Conservation (phyloP, 441 rosid genomes). For the Erodium texanum region DNA sequence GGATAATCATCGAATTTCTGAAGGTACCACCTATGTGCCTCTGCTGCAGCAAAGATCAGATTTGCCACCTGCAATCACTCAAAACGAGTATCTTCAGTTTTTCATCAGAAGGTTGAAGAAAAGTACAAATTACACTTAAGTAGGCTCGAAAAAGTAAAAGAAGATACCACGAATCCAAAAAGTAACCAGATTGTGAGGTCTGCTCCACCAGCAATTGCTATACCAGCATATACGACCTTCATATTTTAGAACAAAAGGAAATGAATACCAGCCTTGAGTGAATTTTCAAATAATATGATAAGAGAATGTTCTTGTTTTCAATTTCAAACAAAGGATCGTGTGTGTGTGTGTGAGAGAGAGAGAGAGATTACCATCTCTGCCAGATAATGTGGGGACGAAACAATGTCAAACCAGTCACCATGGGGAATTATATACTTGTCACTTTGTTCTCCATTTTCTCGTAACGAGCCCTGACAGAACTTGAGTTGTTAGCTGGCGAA, state of each 20-base stretch:
- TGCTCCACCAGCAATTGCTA: constrained; percentile 71
- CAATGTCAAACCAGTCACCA: constrained; percentile 76
- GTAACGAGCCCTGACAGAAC: constrained; percentile 40
- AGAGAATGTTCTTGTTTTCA: not conserved
- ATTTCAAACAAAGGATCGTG: not conserved
- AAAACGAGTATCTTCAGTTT: not conserved
- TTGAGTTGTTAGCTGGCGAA: not conserved
- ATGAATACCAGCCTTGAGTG: not conserved
- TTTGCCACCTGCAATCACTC: constrained; percentile 47
- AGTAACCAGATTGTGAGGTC: constrained; percentile 52
- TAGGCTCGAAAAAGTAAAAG: not conserved
- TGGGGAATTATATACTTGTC: constrained; percentile 45
- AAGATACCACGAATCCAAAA: constrained; percentile 48
- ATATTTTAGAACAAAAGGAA: not conserved
- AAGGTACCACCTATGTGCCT: constrained; percentile 68
- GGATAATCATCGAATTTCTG: constrained; percentile 62
- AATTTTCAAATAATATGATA: not conserved
- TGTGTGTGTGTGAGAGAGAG: not conserved
- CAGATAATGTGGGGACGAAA: constrained; percentile 67
- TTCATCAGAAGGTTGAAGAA: too few relatives aligned
- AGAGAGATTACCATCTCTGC: constrained; percentile 62
- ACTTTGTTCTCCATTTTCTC: constrained; percentile 26
- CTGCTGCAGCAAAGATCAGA: constrained; percentile 52
- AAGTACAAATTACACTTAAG: too few relatives aligned
- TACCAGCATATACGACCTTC: constrained; percentile 56